These are phyloP conservation scores for Diaporthe destruens DNA, from an alignment of 2,329 filamentous ascomycete genomes.

Conservation along the genomic window DNA sequence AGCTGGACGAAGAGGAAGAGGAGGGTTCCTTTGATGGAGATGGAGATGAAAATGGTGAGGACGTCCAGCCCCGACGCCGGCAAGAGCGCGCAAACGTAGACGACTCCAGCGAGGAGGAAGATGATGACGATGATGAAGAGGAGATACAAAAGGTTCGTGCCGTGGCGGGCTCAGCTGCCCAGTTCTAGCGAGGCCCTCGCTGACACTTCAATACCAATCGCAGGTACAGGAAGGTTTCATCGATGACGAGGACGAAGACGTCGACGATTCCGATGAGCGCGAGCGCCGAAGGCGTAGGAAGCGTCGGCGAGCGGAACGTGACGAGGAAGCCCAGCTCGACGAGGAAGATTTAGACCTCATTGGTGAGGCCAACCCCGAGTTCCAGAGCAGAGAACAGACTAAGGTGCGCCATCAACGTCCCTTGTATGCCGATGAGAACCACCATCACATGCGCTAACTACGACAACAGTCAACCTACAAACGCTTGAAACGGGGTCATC, in stretches of 20 bases:
- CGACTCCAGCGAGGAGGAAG: slow-evolving; percentile 92
- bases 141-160: slow-evolving; percentile 77
- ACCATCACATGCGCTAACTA: slow-evolving; percentile 15
- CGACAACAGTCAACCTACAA: slow-evolving; percentile 87
- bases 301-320: slow-evolving; percentile 80
- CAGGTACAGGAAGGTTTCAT: slow-evolving; percentile 96
- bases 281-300: slow-evolving; percentile 78
- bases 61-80: slow-evolving; percentile 67
- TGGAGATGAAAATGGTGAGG: slow-evolving; percentile 82
- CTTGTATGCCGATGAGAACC: not conserved
- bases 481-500: slow-evolving; percentile 91
- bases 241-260: slow-evolving; percentile 83
- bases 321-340: slow-evolving; percentile 89
- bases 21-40: slow-evolving; percentile 87
- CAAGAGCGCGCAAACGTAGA: slow-evolving; percentile 67
- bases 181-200: not conserved
- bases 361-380: slow-evolving; percentile 81
- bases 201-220: slow-evolving; percentile 14
- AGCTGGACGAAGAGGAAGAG: slow-evolving; percentile 87
- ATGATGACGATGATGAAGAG: slow-evolving; percentile 92
- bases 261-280: slow-evolving; percentile 67
- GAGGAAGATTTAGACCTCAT: slow-evolving; percentile 98
- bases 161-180: not conserved
- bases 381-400: slow-evolving; percentile 68
- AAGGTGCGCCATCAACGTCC: slow-evolving; percentile 25